These are phyloP conservation scores for Neurospora africana DNA, from an alignment of 495 filamentous ascomycete genomes.

Conservation along the genomic window DNA sequence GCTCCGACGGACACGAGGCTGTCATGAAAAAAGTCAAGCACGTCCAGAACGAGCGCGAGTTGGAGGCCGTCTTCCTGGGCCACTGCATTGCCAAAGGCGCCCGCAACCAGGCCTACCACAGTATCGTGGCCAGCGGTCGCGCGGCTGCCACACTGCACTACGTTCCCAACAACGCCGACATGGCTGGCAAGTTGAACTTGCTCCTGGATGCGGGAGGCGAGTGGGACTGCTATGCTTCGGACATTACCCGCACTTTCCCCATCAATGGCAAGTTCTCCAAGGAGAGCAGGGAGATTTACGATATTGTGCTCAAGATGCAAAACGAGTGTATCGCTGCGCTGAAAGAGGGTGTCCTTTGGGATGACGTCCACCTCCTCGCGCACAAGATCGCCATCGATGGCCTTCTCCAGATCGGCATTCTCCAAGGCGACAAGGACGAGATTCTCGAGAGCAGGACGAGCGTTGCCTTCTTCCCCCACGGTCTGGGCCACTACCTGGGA, in stretches of 20 bases:
- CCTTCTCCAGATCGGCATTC: constrained; percentile 61
- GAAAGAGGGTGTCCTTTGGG: constrained; percentile 73
- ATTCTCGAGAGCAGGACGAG: constrained; percentile 65
- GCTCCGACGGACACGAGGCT: constrained; percentile 61
- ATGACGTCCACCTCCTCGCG: constrained; percentile 67
- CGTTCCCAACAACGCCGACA: constrained; percentile 58
- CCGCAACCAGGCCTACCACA: constrained; percentile 71
- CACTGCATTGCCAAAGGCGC: constrained; percentile 65
- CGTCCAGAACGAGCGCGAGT: constrained; percentile 68
- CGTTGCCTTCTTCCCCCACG: constrained; percentile 86
- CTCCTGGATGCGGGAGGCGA: constrained; percentile 80
- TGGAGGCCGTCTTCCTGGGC: constrained; percentile 67
- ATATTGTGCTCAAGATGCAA: constrained; percentile 84
- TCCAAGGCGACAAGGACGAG: constrained; percentile 57
- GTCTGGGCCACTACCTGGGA: constrained; percentile 82
- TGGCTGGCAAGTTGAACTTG: constrained; percentile 59
- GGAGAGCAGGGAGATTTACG: constrained; percentile 70
- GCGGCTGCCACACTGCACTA: constrained; percentile 85
- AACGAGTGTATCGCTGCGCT: constrained; percentile 58
- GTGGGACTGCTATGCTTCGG: constrained; percentile 68
- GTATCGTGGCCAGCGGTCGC: constrained; percentile 68
- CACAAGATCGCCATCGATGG: constrained; percentile 77
- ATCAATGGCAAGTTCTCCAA: constrained; percentile 62
- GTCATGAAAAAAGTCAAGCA: constrained; percentile 55
- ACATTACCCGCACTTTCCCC: constrained; percentile 87